Evolutionary conservation across 2,329 filamentous ascomycete genomes (phyloP).

Genomic region (Lecanoromycetidae sp.): DNA sequence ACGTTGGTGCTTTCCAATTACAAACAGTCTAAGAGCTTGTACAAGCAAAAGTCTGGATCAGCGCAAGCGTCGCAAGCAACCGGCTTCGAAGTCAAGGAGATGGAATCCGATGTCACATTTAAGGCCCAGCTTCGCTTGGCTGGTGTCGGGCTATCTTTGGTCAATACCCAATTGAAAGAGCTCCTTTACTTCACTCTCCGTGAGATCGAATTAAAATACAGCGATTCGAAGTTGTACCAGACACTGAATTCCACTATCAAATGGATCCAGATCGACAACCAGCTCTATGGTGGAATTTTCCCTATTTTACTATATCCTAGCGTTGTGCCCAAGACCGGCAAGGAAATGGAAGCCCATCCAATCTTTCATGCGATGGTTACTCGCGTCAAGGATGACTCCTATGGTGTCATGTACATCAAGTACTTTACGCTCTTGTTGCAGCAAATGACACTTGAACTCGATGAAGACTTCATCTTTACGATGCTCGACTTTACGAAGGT

Average conservation of each 20-base stretch:
- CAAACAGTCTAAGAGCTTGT: constrained; percentile 83
- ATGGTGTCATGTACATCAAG: constrained; percentile 96
- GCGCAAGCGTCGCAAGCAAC: constrained; percentile 47
- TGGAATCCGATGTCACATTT: constrained; percentile 79
- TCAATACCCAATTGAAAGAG: constrained; percentile 86
- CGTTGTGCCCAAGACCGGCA: constrained; percentile 91
- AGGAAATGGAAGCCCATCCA: constrained; percentile 91
- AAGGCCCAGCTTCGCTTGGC: constrained; percentile 77
- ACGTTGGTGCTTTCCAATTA: constrained; percentile 91
- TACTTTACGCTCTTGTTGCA: constrained; percentile 89
- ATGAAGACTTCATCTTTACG: constrained; percentile 96
- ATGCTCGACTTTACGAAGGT: constrained; percentile 91
- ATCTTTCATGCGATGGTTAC: constrained; percentile 88
- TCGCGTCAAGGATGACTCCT: constrained; percentile 93
- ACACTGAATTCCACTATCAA: constrained; percentile 84
- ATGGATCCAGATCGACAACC: constrained; percentile 98
- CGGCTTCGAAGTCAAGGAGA: constrained; percentile 87
- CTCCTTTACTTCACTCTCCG: constrained; percentile 87
- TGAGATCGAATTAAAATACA: constrained; percentile 81
- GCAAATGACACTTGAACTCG: constrained; percentile 95
- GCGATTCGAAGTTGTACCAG: constrained; percentile 86
- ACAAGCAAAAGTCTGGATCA: constrained; percentile 50
- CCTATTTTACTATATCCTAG: constrained; percentile 94
- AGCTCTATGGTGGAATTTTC: constrained; percentile 95
- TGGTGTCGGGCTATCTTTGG: constrained; percentile 81